These are phyloP conservation scores for Amanita muscaria DNA, from an alignment of 768 basidiomycete genomes.

Conservation along the genomic window DNA sequence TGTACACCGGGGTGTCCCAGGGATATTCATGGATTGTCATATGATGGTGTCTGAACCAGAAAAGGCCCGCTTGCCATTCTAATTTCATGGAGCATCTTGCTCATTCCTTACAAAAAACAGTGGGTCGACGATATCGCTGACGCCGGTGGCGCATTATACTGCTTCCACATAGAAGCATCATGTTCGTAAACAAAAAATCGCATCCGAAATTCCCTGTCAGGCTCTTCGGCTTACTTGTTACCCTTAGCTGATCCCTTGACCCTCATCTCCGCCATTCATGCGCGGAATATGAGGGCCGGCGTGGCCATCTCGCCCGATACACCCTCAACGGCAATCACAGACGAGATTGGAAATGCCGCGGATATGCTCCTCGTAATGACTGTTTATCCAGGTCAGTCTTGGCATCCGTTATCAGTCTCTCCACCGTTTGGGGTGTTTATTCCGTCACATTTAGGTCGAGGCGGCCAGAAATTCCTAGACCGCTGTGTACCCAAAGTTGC, in stretches of 20 bases:
- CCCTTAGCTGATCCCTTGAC: conserved; percentile 54
- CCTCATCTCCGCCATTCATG: conserved; percentile 75
- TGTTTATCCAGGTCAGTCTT: conserved; percentile 73
- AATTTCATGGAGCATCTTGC: background rate
- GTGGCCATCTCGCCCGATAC: conserved; percentile 97
- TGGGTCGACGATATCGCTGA: conserved; percentile 96
- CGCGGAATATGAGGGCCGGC: conserved; percentile 85
- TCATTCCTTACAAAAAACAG: conserved; percentile 28
- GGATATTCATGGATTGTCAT: conserved; percentile 99
- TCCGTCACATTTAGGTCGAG: conserved; percentile 46
- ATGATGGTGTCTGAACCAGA: conserved; percentile 98
- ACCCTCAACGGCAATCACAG: conserved; percentile 78
- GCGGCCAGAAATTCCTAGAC: conserved; percentile 94
- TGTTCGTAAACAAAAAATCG: conserved; percentile 37
- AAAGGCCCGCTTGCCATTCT: conserved; percentile 40
- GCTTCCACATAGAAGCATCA: conserved; percentile 94
- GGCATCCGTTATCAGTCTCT: background rate
- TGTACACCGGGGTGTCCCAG: conserved; percentile 80
- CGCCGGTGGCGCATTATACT: conserved; percentile 91
- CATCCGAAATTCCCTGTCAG: background rate
- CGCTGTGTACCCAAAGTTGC: conserved; percentile 89
- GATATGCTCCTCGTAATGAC: conserved; percentile 99
- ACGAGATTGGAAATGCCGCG: conserved; percentile 70
- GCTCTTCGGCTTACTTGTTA: background rate
- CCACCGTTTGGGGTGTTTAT: too few relatives aligned